Conservation (phyloP, 495 filamentous ascomycete species). For the Hamigera avellanea region DNA sequence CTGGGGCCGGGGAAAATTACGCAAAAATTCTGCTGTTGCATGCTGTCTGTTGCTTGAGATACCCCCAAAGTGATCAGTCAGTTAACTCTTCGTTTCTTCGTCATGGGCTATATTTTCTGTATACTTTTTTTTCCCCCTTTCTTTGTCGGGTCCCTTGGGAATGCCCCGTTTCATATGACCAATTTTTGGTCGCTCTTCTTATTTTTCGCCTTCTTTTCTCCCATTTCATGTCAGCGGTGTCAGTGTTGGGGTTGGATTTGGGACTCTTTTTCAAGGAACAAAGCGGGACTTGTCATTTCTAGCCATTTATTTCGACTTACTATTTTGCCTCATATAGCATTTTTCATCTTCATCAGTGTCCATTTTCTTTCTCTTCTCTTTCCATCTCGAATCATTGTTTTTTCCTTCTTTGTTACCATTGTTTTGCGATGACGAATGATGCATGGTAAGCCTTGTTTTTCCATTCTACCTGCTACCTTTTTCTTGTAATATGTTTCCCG, state of each 20-base stretch:
- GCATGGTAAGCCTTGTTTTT: background rate
- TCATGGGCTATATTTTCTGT: constrained; percentile 7
- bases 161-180: too few species aligned
- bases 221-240: constrained; percentile 3
- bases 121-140: too few species aligned
- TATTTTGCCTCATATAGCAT: background rate
- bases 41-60: constrained; percentile 18
- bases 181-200: too few species aligned
- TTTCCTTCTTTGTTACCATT: background rate
- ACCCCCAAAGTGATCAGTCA: constrained; percentile 8
- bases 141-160: too few species aligned
- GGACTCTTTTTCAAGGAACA: background rate
- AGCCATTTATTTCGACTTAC: background rate
- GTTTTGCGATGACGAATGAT: background rate
- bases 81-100: background rate
- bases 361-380: constrained; percentile 1
- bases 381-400: constrained; percentile 2
- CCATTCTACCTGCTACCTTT: background rate
- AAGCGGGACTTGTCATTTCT: background rate
- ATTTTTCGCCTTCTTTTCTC: background rate
- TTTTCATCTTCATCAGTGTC: constrained; percentile 2
- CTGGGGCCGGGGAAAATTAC: background rate
- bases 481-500: too few species aligned
- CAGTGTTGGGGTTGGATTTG: constrained; percentile 1
- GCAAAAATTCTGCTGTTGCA: too few species aligned